These are phyloP conservation scores for Pelargonium fulgidum DNA, from an alignment of 441 rosid species.

Conservation along the genomic window DNA sequence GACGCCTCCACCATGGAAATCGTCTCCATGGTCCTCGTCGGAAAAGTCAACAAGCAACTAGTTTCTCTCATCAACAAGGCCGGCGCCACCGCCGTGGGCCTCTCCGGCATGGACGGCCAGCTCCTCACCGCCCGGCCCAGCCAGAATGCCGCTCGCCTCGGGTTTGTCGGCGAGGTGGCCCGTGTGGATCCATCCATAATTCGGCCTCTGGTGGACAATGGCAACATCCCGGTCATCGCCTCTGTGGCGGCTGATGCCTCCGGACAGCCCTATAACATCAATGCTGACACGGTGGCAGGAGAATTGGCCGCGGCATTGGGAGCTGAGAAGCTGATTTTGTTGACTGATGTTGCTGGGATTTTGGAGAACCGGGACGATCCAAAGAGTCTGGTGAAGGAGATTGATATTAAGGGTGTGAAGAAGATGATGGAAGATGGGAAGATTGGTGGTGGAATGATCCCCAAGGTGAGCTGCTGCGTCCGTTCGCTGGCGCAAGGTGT, in stretches of 20 bases:
- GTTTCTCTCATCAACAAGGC: constrained; percentile 76
- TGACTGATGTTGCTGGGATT: constrained; percentile 89
- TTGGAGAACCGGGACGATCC: constrained; percentile 57
- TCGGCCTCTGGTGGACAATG: constrained; percentile 46
- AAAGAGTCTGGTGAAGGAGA: constrained; percentile 67
- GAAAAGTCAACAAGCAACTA: constrained; percentile 72
- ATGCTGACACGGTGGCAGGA: constrained; percentile 91
- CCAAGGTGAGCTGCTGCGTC: constrained; percentile 82
- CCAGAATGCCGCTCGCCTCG: constrained; percentile 59
- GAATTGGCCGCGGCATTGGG: constrained; percentile 87
- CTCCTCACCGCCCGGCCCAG: constrained; percentile 70
- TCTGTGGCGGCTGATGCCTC: constrained; percentile 73
- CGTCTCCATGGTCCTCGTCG: constrained; percentile 86
- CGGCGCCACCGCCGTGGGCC: constrained; percentile 79
- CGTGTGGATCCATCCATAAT: constrained; percentile 55
- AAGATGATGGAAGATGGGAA: constrained; percentile 66
- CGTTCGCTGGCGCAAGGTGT: constrained; percentile 84
- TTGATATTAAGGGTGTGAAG: constrained; percentile 75
- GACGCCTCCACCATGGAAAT: constrained; percentile 88
- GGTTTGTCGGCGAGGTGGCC: constrained; percentile 82
- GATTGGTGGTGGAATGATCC: constrained; percentile 91
- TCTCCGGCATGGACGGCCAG: constrained; percentile 84
- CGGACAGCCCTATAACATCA: constrained; percentile 77
- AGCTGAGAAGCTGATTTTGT: constrained; percentile 78
- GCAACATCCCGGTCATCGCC: constrained; percentile 77